Evolutionary conservation across 768 basidiomycete species (phyloP).

Genomic region (Kwoniella mangroviensis): DNA sequence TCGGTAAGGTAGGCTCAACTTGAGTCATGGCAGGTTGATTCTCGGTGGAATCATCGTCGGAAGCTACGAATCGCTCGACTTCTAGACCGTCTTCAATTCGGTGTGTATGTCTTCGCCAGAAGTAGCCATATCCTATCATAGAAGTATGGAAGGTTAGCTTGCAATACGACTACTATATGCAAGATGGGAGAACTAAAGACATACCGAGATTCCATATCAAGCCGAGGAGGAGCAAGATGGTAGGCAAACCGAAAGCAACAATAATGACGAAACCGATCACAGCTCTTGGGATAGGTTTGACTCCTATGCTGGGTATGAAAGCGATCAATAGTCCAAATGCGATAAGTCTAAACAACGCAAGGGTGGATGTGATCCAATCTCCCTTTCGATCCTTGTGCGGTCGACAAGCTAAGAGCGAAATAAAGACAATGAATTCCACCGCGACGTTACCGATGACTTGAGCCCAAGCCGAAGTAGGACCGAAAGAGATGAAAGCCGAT

Average conservation of each 20-base stretch:
- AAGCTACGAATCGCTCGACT: constrained; percentile 43
- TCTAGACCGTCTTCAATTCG: constrained; percentile 57
- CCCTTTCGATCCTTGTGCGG: constrained; percentile 73
- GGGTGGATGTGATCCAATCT: constrained; percentile 70
- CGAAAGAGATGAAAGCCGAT: constrained; percentile 69
- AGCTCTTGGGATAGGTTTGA: constrained; percentile 77
- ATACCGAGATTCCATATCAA: constrained; percentile 62
- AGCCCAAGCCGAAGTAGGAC: constrained; percentile 65
- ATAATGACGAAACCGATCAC: constrained; percentile 77
- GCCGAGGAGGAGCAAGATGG: constrained; percentile 73
- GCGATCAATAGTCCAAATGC: constrained; percentile 75
- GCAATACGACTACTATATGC: not conserved
- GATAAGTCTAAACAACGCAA: constrained; percentile 71
- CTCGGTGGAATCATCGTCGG: constrained; percentile 43
- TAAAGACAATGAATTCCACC: constrained; percentile 69
- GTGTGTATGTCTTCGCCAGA: constrained; percentile 51
- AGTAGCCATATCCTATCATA: constrained; percentile 50
- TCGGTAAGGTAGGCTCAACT: constrained; percentile 25
- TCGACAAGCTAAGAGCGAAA: constrained; percentile 63
- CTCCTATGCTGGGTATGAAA: constrained; percentile 69
- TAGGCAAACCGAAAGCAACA: constrained; percentile 72
- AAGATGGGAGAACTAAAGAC: constrained; percentile 1
- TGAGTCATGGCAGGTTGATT: constrained; percentile 42
- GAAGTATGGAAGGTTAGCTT: not conserved
- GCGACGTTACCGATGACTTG: constrained; percentile 73